phyloP scores from a whole-genome alignment of 164 flowering plant genomes.

The Houttuynia cordata region DNA sequence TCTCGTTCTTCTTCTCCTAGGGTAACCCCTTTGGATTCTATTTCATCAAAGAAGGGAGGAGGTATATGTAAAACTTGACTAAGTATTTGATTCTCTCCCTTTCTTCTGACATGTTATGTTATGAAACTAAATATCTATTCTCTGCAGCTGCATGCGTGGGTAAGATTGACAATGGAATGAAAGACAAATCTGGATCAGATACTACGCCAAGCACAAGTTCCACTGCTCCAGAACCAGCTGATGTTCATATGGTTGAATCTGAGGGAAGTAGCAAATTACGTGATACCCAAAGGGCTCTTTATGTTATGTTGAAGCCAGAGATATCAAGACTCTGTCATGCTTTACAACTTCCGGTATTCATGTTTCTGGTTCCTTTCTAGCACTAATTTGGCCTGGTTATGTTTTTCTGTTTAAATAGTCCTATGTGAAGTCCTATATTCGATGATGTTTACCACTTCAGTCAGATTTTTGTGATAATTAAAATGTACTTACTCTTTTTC shows the following conservation, averaged over 20 bases:
- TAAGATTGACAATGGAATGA: neutral
- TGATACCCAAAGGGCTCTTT: conserved; percentile 43
- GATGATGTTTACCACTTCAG: too few relatives aligned
- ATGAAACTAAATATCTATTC: neutral
- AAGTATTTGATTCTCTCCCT: neutral
- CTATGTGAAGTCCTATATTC: too few relatives aligned
- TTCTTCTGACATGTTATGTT: neutral
- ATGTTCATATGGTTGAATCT: conserved; percentile 12
- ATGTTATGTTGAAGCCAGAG: conserved; percentile 38
- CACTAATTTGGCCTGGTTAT: too few relatives aligned
- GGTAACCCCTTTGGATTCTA: neutral
- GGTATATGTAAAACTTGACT: neutral
- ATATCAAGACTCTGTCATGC: conserved; percentile 45
- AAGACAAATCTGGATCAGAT: neutral
- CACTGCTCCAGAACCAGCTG: conserved; percentile 9
- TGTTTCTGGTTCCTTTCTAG: too few relatives aligned
- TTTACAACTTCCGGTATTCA: conserved; percentile 40
- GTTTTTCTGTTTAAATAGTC: too few relatives aligned
- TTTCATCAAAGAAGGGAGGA: neutral
- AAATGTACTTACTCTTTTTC: too few relatives aligned
- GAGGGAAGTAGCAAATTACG: conserved; percentile 18
- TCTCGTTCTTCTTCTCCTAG: neutral
- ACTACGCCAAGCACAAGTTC: neutral
- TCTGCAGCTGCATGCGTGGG: neutral
- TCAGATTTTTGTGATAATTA: too few relatives aligned